Conservation (phyloP, 179 eudicot genomes). For the Corrigiola litoralis region DNA sequence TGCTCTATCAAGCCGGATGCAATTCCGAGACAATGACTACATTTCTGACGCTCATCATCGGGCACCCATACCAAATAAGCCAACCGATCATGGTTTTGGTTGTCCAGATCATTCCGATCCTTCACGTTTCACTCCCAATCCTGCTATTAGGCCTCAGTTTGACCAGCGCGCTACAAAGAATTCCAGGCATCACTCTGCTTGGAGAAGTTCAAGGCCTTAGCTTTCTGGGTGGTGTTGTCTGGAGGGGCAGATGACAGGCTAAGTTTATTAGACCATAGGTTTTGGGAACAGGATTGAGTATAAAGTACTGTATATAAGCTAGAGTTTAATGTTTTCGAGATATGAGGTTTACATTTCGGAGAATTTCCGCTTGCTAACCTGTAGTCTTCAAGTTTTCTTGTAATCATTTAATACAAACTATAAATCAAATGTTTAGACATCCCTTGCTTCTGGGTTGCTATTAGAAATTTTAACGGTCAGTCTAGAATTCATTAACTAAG, state of each 20-base stretch:
- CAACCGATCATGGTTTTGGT: neutral
- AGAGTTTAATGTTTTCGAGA: too few species aligned
- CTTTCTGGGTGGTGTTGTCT: neutral
- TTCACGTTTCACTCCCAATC: slow-evolving; percentile 16
- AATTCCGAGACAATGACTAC: slow-evolving; percentile 8
- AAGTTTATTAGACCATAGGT: neutral
- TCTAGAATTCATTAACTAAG: too few species aligned
- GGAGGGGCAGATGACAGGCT: neutral
- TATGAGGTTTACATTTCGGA: too few species aligned
- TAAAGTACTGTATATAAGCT: slow-evolving; percentile 4
- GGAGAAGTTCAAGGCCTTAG: slow-evolving; percentile 31
- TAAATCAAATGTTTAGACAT: too few species aligned
- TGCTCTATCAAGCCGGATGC: neutral
- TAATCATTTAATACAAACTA: neutral
- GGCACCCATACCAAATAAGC: neutral
- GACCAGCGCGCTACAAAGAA: slow-evolving; percentile 14
- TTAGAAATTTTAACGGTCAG: neutral
- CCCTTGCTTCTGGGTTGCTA: neutral
- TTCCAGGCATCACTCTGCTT: slow-evolving; percentile 15
- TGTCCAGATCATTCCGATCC: slow-evolving; percentile 19
- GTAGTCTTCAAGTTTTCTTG: neutral
- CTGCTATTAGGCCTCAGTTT: slow-evolving; percentile 25
- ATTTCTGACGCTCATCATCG: slow-evolving; percentile 3
- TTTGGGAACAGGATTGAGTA: neutral
- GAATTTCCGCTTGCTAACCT: too few species aligned